Evolutionary conservation across 2,329 filamentous ascomycete species (phyloP), one percentile per base, ranked within the genome.

Genomic region (Trichophyton mentagrophytes): DNA sequence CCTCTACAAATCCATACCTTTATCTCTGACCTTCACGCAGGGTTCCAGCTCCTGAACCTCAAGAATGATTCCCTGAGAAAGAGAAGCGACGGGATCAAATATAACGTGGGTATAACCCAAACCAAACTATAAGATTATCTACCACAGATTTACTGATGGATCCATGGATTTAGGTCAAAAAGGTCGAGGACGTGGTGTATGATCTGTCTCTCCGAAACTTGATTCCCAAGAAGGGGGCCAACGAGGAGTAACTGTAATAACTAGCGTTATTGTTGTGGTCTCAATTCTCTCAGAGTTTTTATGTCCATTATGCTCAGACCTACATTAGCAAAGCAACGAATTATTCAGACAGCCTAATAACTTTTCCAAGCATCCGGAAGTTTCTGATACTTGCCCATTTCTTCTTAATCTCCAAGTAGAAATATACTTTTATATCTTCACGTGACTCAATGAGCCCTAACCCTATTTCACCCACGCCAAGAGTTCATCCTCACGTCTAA

Each of bases 171-270:
- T 59, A 81, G 78, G 90, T 99, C 69, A 99, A 97, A 80, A 92
- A 95, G 73, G 90, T 96, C 11, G 93, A 99, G 78, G 93, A 97
- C 71, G 90, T 99, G 11, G 92, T 97, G 58, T 99, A 99, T 70
- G 93, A 99, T 72, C 77, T 99, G 61, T 92, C 89, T 25, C 77
- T 99, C 70, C 83, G 93, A 62, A 92, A 93, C 58, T 73, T 97
- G 69, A 80, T 95, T 57, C 83, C 86, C 51, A 78, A 81, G 65
- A 68, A 47, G 57, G 57, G 40, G 7, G 25, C 42, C 33, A 15
- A 15, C 11, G 51, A 15, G 3, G 51, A 55, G 33, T 55, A 58
- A 17, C 7, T 15, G 22, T 22, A 6, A 13, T 11, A 51, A 15
- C 8, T 2, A 1, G 3, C 3, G 2, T 3, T 25, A 27, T 51